A percentile compares a stretch with the other conserved stretches of the same genome.
These are phyloP conservation scores for Phialemoniopsis sp. DNA, from an alignment of 2,329 filamentous ascomycete genomes.

Conservation along the genomic window DNA sequence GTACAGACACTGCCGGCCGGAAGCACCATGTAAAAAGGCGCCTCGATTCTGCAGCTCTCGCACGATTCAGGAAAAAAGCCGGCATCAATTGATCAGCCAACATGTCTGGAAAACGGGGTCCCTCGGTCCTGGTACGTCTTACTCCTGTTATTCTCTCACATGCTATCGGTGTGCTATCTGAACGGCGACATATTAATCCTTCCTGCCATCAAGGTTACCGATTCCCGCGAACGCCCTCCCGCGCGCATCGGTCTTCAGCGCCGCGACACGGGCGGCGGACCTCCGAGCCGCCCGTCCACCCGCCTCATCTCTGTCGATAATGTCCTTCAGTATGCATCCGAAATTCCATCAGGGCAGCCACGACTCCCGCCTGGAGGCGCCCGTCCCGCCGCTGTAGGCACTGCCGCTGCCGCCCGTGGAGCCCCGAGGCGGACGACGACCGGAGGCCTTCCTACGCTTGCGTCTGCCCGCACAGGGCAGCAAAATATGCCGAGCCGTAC, in stretches of 20 bases:
- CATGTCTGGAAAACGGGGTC: conserved; percentile 46
- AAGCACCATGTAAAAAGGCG: too few relatives aligned
- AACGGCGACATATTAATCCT: background rate
- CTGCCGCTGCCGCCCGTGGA: conserved; percentile 18
- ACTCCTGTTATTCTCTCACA: conserved; percentile 17
- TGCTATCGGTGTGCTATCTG: background rate
- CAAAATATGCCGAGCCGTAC: conserved; percentile 75
- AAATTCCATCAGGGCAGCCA: conserved; percentile 92
- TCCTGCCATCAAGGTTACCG: conserved; percentile 46
- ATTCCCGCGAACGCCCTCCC: conserved; percentile 44
- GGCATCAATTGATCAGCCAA: too few relatives aligned
- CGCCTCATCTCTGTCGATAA: conserved; percentile 89
- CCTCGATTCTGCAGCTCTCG: too few relatives aligned
- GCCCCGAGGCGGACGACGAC: conserved; percentile 6
- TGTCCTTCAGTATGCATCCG: conserved; percentile 87
- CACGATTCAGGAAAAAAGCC: too few relatives aligned
- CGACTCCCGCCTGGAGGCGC: conserved; percentile 60
- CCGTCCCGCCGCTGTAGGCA: conserved; percentile 13
- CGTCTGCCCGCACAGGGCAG: conserved; percentile 31
- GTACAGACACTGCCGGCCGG: too few relatives aligned
- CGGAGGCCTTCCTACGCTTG: conserved; percentile 23
- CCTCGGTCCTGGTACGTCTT: conserved; percentile 54
- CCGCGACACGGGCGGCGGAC: conserved; percentile 7
- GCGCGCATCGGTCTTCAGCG: conserved; percentile 15
- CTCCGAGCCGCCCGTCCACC: conserved; percentile 41